phyloP scores from a whole-genome alignment of 1,284 basidiomycete genomes.

The Sparassis latifolia region DNA sequence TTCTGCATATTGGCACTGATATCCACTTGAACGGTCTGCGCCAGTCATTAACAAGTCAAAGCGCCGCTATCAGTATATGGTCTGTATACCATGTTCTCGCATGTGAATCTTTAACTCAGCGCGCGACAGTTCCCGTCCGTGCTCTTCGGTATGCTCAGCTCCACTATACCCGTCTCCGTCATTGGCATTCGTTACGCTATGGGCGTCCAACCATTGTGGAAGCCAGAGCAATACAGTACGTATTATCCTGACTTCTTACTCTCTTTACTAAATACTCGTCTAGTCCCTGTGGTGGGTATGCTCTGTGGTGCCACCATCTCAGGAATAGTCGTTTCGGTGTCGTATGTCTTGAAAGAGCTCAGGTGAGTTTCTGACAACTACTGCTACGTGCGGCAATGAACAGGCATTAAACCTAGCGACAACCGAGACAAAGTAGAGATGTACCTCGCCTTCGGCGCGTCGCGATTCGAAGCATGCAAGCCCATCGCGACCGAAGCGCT shows the following conservation, averaged over 20 bases:
- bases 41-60: slow-evolving; percentile 68
- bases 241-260: not conserved
- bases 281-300: slow-evolving; percentile 87
- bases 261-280: no score
- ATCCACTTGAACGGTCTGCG: slow-evolving; percentile 19
- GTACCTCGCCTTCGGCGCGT: slow-evolving; percentile 78
- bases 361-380: slow-evolving; percentile 33
- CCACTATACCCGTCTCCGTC: slow-evolving; percentile 77
- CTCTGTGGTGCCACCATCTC: slow-evolving; percentile 76
- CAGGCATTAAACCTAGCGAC: slow-evolving; percentile 39
- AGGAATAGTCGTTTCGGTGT: slow-evolving; percentile 62
- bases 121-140: slow-evolving; percentile 60
- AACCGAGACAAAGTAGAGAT: slow-evolving; percentile 80
- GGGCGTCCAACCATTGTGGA: slow-evolving; percentile 74
- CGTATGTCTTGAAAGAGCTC: slow-evolving; percentile 60
- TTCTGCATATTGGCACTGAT: not conserved
- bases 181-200: slow-evolving; percentile 76
- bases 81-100: slow-evolving; percentile 22
- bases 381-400: no score
- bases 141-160: slow-evolving; percentile 61
- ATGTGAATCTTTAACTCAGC: slow-evolving; percentile 1
- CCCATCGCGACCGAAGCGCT: slow-evolving; percentile 74
- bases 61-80: slow-evolving; percentile 71
- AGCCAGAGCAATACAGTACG: slow-evolving; percentile 73
- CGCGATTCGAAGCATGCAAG: slow-evolving; percentile 71